phyloP scores from a whole-genome alignment of 2,329 filamentous ascomycete species.

The Dactylellina leptospora region DNA sequence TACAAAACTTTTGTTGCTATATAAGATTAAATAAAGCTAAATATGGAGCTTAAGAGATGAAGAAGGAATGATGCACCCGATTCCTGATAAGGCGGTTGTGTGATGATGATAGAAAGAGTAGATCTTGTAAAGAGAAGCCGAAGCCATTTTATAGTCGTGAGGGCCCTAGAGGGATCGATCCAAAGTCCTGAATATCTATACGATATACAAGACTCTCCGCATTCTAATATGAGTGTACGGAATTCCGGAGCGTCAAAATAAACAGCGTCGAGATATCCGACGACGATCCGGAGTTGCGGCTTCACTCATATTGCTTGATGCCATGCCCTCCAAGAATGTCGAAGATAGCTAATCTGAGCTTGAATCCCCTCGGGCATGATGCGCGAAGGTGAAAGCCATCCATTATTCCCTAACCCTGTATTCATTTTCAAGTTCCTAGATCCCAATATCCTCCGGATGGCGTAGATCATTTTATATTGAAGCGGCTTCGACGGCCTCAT shows the following conservation, averaged over 20 bases:
- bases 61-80: conserved; percentile 25
- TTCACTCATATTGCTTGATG: background rate
- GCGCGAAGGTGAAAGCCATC: too few relatives aligned
- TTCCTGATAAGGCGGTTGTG: conserved; percentile 31
- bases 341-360: conserved; percentile 2
- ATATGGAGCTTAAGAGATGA: background rate
- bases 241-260: conserved; percentile 27
- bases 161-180: background rate
- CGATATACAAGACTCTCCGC: conserved; percentile 12
- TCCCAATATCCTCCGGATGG: background rate
- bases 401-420: too few relatives aligned
- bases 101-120: conserved; percentile 22
- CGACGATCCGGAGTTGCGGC: conserved; percentile 44
- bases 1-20: conserved; percentile 15
- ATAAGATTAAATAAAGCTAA: conserved; percentile 1
- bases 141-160: conserved; percentile 12
- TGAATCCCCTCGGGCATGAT: too few relatives aligned
- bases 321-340: too few relatives aligned
- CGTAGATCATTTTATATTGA: conserved; percentile 36
- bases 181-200: conserved; percentile 23
- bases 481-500: conserved; percentile 44
- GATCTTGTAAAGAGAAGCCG: background rate
- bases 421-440: too few relatives aligned
- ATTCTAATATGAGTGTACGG: conserved; percentile 6
- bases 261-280: background rate